Conservation (phyloP, 1,284 basidiomycete species). For the Microbotryum silenes-acaulis region DNA sequence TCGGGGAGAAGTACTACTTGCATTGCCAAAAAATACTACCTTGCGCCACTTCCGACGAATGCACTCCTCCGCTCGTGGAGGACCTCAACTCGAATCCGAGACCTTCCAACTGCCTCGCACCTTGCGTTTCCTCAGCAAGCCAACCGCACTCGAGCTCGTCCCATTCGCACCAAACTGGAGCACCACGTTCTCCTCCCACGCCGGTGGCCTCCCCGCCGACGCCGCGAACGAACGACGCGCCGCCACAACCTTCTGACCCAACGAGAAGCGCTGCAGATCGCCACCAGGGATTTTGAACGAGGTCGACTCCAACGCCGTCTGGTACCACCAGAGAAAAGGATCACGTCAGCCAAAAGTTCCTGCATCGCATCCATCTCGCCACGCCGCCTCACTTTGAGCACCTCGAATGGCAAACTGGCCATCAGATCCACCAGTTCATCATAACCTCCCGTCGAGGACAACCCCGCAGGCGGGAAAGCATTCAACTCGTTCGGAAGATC, state of each 20-base stretch:
- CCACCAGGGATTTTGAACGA: too few relatives aligned
- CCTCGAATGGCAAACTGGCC: conserved; percentile 13
- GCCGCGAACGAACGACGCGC: too few relatives aligned
- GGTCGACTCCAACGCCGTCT: too few relatives aligned
- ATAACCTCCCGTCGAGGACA: conserved; percentile 1
- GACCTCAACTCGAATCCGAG: too few relatives aligned
- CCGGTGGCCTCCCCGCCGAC: background rate
- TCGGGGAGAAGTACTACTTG: too few relatives aligned
- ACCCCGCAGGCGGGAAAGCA: conserved; percentile 5
- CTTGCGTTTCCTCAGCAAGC: conserved; percentile 15
- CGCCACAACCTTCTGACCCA: too few relatives aligned
- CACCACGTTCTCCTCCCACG: conserved; percentile 24
- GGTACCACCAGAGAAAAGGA: too few relatives aligned
- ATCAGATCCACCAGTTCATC: conserved; percentile 9
- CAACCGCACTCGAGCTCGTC: conserved; percentile 6
- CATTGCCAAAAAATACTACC: too few relatives aligned
- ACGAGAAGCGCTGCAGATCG: too few relatives aligned
- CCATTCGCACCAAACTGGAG: conserved; percentile 13
- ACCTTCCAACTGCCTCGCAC: too few relatives aligned
- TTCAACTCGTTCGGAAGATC: conserved; percentile 7
- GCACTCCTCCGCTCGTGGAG: too few relatives aligned
- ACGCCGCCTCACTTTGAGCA: conserved; percentile 14
- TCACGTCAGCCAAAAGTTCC: conserved; percentile 18
- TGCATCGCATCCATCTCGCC: background rate
- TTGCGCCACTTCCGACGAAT: too few relatives aligned